These are phyloP conservation scores for Trifolium subterraneum DNA, from an alignment of 306 rosid genomes.

Conservation along the genomic window DNA sequence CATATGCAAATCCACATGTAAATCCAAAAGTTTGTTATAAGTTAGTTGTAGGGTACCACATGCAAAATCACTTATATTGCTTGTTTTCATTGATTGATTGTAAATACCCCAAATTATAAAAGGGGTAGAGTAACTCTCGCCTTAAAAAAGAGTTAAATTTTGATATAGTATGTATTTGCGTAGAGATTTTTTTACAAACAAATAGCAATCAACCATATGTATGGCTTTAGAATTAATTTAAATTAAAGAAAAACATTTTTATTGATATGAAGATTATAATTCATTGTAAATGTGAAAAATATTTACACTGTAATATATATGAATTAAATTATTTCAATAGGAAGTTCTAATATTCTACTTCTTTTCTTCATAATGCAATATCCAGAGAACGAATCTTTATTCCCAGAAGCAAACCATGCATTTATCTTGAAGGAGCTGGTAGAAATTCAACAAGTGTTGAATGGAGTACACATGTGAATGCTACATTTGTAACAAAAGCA, in stretches of 20 bases:
- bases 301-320: too few relatives aligned
- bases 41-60: too few relatives aligned
- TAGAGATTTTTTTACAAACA: too few relatives aligned
- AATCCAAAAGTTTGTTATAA: too few relatives aligned
- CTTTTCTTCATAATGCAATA: background rate
- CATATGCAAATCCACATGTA: too few relatives aligned
- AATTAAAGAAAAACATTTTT: too few relatives aligned
- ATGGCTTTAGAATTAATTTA: too few relatives aligned
- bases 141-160: background rate
- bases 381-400: conserved; percentile 41
- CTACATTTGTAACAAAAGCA: conserved; percentile 34
- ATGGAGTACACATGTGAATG: conserved; percentile 16
- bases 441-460: conserved; percentile 13
- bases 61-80: too few relatives aligned
- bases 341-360: background rate
- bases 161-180: too few relatives aligned
- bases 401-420: conserved; percentile 4
- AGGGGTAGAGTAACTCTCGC: too few relatives aligned
- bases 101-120: too few relatives aligned
- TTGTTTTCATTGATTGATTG: too few relatives aligned
- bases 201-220: background rate
- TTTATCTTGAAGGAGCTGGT: conserved; percentile 52
- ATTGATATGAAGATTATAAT: background rate
- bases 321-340: background rate
- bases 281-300: background rate